A percentile compares a stretch with the other conserved stretches of the same genome.
phyloP scores from a whole-genome alignment of 495 filamentous ascomycete genomes.

The Penicillium cinerascens region DNA sequence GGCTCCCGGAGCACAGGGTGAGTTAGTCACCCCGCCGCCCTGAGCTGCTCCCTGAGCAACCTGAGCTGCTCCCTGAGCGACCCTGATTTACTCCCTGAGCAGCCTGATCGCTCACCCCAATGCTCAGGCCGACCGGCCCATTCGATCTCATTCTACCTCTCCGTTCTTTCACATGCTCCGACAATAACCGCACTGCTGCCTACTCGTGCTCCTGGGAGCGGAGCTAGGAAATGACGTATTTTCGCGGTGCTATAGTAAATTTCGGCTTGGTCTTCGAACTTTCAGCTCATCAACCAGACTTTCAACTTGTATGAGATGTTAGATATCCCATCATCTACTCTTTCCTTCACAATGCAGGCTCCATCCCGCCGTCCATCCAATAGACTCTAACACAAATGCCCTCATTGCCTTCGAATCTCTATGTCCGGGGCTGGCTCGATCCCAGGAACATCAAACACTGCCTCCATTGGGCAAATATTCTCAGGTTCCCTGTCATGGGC shows the following conservation, averaged over 20 bases:
- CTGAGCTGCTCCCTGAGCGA: neutral
- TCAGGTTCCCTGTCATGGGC: neutral
- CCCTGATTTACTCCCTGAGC: conserved; percentile 3
- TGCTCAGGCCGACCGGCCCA: conserved; percentile 4
- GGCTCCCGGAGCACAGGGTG: too few species aligned
- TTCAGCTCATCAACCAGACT: neutral
- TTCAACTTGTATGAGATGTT: neutral
- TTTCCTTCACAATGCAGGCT: neutral
- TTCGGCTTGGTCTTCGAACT: neutral
- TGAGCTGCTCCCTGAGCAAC: too few species aligned
- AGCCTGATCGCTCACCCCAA: conserved; percentile 11
- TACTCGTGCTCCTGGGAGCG: conserved; percentile 6
- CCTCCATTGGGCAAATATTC: neutral
- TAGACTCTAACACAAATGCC: neutral
- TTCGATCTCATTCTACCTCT: conserved; percentile 4
- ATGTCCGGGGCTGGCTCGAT: neutral
- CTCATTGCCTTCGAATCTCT: neutral
- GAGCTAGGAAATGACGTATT: neutral
- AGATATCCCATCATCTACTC: neutral
- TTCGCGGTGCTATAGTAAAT: conserved; percentile 7
- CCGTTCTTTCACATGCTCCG: neutral
- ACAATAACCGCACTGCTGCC: conserved; percentile 6
- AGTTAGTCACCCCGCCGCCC: too few species aligned
- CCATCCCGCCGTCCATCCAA: neutral
- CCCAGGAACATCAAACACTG: neutral